Evolutionary conservation across 257 asterid genomes (phyloP).

Genomic region (Rehmannia glutinosa): DNA sequence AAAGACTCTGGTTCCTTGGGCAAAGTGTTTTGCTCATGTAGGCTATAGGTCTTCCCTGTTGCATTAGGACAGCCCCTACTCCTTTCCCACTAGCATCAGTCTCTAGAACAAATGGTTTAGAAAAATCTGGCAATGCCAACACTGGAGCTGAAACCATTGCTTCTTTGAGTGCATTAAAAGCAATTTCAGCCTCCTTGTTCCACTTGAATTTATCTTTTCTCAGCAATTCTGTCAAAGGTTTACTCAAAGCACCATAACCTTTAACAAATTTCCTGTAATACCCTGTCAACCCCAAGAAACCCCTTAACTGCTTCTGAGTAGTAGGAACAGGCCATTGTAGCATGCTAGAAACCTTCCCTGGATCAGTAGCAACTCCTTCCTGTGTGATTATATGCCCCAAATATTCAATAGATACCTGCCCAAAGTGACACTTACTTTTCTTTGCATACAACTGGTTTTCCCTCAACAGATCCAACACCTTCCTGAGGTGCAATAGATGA

Average conservation of each 20-base stretch:
- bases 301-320: not conserved
- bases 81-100: not conserved
- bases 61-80: not conserved
- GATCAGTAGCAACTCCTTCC: not conserved
- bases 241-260: not conserved
- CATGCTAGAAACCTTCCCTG: not conserved
- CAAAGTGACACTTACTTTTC: not conserved
- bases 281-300: not conserved
- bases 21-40: not conserved
- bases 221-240: not conserved
- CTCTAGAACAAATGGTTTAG: not conserved
- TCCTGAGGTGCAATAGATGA: not conserved
- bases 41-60: not conserved
- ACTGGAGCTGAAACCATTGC: not conserved
- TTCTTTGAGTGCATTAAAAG: not conserved
- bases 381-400: not conserved
- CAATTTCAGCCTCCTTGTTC: not conserved
- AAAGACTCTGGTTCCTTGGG: not conserved
- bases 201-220: not conserved
- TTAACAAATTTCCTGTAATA: not conserved
- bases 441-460: not conserved
- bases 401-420: not conserved
- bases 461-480: not conserved
- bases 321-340: not conserved
- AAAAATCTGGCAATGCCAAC: not conserved